Evolutionary conservation across 345 rosid species (phyloP).

Genomic region (Boechera divaricarpa): DNA sequence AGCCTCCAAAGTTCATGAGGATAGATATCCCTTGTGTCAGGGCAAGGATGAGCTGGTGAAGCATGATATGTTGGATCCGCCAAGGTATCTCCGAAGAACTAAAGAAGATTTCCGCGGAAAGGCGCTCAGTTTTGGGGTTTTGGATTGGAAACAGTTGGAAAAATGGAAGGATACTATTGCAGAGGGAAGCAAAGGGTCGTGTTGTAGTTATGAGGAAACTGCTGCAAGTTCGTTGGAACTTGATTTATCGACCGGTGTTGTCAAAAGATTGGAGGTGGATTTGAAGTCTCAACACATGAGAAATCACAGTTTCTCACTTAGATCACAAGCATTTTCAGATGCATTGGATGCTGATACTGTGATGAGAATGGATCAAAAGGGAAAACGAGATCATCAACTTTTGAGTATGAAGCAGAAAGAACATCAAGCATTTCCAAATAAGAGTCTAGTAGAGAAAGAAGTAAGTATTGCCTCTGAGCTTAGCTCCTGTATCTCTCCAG

Average conservation of each 20-base stretch:
- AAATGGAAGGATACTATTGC: constrained; percentile 53
- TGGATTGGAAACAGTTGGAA: constrained; percentile 78
- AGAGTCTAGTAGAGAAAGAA: constrained; percentile 42
- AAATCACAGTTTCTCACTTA: constrained; percentile 34
- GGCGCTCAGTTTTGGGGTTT: constrained; percentile 80
- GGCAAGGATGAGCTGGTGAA: constrained; percentile 70
- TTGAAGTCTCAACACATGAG: constrained; percentile 45
- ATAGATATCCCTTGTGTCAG: constrained; percentile 37
- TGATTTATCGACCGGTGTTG: constrained; percentile 34
- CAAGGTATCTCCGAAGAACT: constrained; percentile 61
- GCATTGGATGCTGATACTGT: constrained; percentile 29
- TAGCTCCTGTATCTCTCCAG: constrained; percentile 32
- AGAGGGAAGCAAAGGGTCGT: constrained; percentile 40
- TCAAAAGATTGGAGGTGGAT: constrained; percentile 38
- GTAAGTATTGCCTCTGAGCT: constrained; percentile 43
- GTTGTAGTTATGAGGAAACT: constrained; percentile 46
- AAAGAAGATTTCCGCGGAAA: constrained; percentile 63
- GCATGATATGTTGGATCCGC: constrained; percentile 70
- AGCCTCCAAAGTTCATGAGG: constrained; percentile 51
- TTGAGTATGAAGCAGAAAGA: constrained; percentile 47
- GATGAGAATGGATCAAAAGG: constrained; percentile 37
- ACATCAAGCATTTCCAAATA: constrained; percentile 25
- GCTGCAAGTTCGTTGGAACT: constrained; percentile 45
- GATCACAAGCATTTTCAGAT: constrained; percentile 44
- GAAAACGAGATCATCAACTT: constrained; percentile 35